Evolutionary conservation across 2,329 filamentous ascomycete species (phyloP).

Genomic region (Dissoconium aciculare): DNA sequence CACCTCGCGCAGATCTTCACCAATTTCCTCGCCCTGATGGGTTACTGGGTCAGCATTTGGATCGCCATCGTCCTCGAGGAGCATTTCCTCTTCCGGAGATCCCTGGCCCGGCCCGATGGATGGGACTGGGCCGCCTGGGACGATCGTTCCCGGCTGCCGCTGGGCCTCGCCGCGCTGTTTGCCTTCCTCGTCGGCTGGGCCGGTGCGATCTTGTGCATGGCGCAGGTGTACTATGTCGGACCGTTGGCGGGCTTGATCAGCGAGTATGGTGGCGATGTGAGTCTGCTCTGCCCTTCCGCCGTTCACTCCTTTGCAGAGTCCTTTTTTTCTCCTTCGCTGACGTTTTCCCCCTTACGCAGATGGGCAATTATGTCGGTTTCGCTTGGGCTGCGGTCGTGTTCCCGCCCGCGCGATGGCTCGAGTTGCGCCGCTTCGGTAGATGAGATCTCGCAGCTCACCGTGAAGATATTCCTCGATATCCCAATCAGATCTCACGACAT

Average conservation of each 20-base stretch:
- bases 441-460: no score
- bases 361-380: slow-evolving; percentile 47
- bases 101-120: slow-evolving; percentile 25
- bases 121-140: slow-evolving; percentile 51
- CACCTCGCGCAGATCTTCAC: slow-evolving; percentile 50
- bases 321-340: no score
- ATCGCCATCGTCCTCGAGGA: slow-evolving; percentile 48
- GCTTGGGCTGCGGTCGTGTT: slow-evolving; percentile 44
- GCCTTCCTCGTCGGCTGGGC: slow-evolving; percentile 52
- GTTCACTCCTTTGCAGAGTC: no score
- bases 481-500: no score
- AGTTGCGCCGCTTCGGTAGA: slow-evolving; percentile 36
- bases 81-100: slow-evolving; percentile 44
- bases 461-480: no score
- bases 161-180: slow-evolving; percentile 46
- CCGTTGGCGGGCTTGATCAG: slow-evolving; percentile 45
- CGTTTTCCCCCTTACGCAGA: no score
- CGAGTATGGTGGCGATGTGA: slow-evolving; percentile 42
- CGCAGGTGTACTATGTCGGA: slow-evolving; percentile 54
- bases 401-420: slow-evolving; percentile 37
- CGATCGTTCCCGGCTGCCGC: slow-evolving; percentile 41
- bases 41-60: slow-evolving; percentile 55
- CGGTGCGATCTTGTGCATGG: slow-evolving; percentile 52
- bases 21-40: slow-evolving; percentile 56
- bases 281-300: slow-evolving; percentile 15